A percentile compares a stretch with the other conserved stretches of the same genome.
phyloP scores from a whole-genome alignment of 1,284 basidiomycete genomes.

The Ganoderma leucocontextum region DNA sequence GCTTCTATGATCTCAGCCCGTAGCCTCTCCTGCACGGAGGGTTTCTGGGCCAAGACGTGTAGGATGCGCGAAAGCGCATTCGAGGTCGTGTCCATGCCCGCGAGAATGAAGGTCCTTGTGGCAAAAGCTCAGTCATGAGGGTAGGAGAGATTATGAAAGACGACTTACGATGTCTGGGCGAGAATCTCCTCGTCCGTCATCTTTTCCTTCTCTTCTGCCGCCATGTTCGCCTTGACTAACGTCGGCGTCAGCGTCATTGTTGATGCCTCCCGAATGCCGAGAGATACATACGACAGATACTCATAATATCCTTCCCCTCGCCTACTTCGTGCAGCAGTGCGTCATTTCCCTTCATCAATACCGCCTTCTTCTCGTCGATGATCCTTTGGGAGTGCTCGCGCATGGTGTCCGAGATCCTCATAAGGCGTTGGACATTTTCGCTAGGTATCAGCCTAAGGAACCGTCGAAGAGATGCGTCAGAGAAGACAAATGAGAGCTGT shows the following conservation, averaged over 20 bases:
- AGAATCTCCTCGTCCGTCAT: conserved; percentile 33
- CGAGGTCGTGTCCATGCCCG: conserved; percentile 41
- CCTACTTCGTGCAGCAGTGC: conserved; percentile 37
- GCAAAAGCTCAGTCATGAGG: neutral
- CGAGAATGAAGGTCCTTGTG: conserved; percentile 37
- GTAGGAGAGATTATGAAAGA: neutral
- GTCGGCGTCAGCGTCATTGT: neutral
- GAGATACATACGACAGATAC: conserved; percentile 45
- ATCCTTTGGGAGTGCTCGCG: conserved; percentile 46
- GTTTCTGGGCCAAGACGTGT: conserved; percentile 28
- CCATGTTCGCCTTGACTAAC: conserved; percentile 38
- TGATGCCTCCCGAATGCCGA: neutral
- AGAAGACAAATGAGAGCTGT: conserved; percentile 17
- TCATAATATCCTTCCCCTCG: conserved; percentile 55
- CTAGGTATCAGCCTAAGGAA: conserved; percentile 13
- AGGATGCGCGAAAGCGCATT: conserved; percentile 40
- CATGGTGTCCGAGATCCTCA: conserved; percentile 45
- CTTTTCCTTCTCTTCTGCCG: conserved; percentile 30
- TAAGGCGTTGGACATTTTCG: conserved; percentile 5
- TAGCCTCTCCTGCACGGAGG: conserved; percentile 22
- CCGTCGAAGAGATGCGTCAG: conserved; percentile 19
- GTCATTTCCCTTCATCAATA: conserved; percentile 36
- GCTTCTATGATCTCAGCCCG: conserved; percentile 38
- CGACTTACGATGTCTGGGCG: conserved; percentile 37
- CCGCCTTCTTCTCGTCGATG: conserved; percentile 47